Evolutionary conservation across 108 stramenopile species (phyloP).

Genomic region (Stephanodiscus triporus): DNA sequence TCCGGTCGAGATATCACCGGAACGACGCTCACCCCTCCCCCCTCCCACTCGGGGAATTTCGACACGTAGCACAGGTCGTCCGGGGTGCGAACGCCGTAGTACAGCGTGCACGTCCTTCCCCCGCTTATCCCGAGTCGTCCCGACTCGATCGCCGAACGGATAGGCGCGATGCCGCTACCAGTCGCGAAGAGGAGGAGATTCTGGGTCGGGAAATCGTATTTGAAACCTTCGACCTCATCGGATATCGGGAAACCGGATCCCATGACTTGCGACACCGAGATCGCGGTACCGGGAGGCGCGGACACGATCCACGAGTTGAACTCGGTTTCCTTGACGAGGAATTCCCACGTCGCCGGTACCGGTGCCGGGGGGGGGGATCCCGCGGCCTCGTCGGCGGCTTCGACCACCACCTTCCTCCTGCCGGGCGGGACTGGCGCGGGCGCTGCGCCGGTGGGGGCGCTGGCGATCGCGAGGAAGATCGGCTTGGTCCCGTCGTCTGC

Average conservation of each 20-base stretch:
- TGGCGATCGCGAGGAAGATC: conserved; percentile 85
- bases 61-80: conserved; percentile 84
- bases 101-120: conserved; percentile 76
- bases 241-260: conserved; percentile 86
- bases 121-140: conserved; percentile 65
- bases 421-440: conserved; percentile 26
- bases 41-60: conserved; percentile 83
- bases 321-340: conserved; percentile 89
- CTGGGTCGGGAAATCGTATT: conserved; percentile 92
- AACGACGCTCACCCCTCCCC: conserved; percentile 79
- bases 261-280: conserved; percentile 86
- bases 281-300: conserved; percentile 36
- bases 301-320: conserved; percentile 76
- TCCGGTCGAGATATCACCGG: conserved; percentile 79
- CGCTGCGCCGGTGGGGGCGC: conserved; percentile 52
- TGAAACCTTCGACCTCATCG: conserved; percentile 84
- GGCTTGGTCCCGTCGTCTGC: conserved; percentile 68
- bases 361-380: conserved; percentile 17
- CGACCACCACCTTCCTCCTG: conserved; percentile 26
- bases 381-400: conserved; percentile 52
- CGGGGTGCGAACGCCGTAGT: conserved; percentile 82
- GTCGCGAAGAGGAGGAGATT: conserved; percentile 85
- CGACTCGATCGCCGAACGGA: conserved; percentile 91
- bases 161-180: conserved; percentile 91
- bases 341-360: conserved; percentile 67